Percentiles rank a stretch among this genome's conserved stretches.
These are phyloP conservation scores for Aspergillus sp. DNA, from an alignment of 2,329 filamentous ascomycete species.

Conservation along the genomic window DNA sequence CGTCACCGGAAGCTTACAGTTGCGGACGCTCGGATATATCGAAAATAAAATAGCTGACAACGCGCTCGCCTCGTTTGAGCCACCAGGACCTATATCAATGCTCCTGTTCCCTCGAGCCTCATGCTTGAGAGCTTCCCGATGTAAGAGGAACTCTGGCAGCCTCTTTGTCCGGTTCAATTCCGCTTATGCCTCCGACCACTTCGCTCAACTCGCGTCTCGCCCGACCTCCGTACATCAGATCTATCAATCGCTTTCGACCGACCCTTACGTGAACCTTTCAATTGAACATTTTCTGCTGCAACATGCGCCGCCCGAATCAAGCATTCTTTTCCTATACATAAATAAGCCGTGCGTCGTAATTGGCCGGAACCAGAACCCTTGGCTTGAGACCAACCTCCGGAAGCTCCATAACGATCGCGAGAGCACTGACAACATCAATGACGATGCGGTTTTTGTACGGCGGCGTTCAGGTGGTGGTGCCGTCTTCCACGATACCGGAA, in stretches of 20 bases:
- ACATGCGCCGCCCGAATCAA: slow-evolving; percentile 68
- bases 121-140: slow-evolving; percentile 20
- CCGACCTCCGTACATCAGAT: slow-evolving; percentile 55
- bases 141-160: not conserved
- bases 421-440: slow-evolving; percentile 19
- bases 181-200: slow-evolving; percentile 29
- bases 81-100: slow-evolving; percentile 23
- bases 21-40: not conserved
- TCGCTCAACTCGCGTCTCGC: slow-evolving; percentile 35
- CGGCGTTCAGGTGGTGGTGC: slow-evolving; percentile 85
- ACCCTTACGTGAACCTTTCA: slow-evolving; percentile 88
- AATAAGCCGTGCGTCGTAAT: slow-evolving; percentile 88
- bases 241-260: slow-evolving; percentile 66
- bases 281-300: slow-evolving; percentile 89
- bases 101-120: slow-evolving; percentile 21
- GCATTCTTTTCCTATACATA: slow-evolving; percentile 80
- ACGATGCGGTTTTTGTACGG: slow-evolving; percentile 66
- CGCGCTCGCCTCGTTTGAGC: not conserved
- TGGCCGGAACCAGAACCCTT: slow-evolving; percentile 96
- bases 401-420: slow-evolving; percentile 52
- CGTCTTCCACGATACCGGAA: slow-evolving; percentile 90
- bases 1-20: not conserved
- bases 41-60: not conserved
- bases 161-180: slow-evolving; percentile 28
- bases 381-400: slow-evolving; percentile 80